Evolutionary conservation across 2,329 filamentous ascomycete genomes (phyloP).

Genomic region (Teratosphaeria nubilosa): DNA sequence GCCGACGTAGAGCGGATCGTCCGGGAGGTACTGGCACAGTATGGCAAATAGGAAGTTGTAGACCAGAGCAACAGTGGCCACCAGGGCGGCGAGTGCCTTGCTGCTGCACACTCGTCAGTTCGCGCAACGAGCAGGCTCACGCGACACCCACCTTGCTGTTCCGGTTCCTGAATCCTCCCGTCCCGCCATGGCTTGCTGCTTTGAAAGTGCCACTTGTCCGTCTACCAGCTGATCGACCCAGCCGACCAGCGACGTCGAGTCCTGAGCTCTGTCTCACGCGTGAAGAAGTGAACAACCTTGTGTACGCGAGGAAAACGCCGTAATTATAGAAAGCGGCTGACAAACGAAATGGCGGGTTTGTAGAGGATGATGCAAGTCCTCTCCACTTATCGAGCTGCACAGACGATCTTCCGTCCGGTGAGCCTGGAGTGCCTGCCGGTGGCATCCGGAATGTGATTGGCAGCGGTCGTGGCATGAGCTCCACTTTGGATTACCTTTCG

Average conservation of each 20-base stretch:
- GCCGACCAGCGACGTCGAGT: neutral
- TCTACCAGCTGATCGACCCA: neutral
- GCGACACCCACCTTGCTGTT: neutral
- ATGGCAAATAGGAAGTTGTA: slow-evolving; percentile 17
- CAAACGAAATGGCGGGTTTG: neutral
- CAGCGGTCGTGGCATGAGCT: neutral
- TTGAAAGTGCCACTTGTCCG: neutral
- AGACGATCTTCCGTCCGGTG: neutral
- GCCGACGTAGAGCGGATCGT: slow-evolving; percentile 19
- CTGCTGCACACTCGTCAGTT: neutral
- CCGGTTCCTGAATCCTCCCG: neutral
- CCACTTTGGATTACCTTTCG: neutral
- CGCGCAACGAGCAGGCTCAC: neutral
- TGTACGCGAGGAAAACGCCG: neutral
- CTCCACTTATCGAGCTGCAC: neutral
- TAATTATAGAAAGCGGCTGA: neutral
- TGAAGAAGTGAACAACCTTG: neutral
- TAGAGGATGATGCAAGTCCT: neutral
- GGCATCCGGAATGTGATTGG: neutral
- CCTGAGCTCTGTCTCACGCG: neutral
- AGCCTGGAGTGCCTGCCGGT: neutral
- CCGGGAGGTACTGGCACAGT: slow-evolving; percentile 16
- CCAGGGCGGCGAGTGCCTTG: slow-evolving; percentile 10
- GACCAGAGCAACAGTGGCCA: slow-evolving; percentile 14
- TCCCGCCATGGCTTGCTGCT: neutral